Conservation (phyloP, 371 early-diverging fungal genomes). For the Enteropsectra breve region DNA sequence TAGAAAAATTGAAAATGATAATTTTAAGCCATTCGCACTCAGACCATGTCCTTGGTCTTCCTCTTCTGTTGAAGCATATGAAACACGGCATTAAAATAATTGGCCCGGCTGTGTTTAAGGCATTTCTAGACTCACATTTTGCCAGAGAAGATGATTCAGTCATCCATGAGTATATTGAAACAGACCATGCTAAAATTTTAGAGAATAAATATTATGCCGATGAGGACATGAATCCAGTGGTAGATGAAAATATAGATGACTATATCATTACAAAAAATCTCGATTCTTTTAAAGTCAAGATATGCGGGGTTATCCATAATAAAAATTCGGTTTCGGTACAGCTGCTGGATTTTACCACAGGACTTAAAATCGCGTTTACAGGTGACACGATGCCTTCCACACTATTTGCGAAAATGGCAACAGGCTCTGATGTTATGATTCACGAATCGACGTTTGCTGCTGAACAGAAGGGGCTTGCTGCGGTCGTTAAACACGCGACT, state of each 20-base stretch:
- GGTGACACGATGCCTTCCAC: conserved; percentile 86
- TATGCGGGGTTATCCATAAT: conserved; percentile 51
- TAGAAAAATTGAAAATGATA: conserved; percentile 64
- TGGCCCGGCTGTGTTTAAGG: conserved; percentile 25
- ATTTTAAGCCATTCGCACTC: conserved; percentile 93
- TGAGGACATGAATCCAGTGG: not conserved
- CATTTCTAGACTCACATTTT: conserved; percentile 27
- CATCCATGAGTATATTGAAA: conserved; percentile 20
- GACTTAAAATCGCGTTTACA: conserved; percentile 63
- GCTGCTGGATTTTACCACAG: conserved; percentile 21
- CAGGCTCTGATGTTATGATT: conserved; percentile 65
- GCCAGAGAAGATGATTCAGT: not conserved
- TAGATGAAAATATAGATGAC: too few species aligned
- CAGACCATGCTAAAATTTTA: conserved; percentile 24
- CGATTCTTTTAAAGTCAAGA: conserved; percentile 30
- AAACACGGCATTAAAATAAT: conserved; percentile 36
- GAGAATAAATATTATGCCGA: conserved; percentile 4
- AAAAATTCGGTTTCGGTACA: conserved; percentile 44
- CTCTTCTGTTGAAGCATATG: conserved; percentile 43
- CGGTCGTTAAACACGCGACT: conserved; percentile 75
- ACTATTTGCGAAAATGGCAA: conserved; percentile 66
- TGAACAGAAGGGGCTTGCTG: conserved; percentile 69
- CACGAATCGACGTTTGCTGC: conserved; percentile 91
- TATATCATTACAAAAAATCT: not conserved
- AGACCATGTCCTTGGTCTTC: conserved; percentile 86